Percentiles rank a stretch among this genome's conserved stretches.
These are phyloP conservation scores for Alternaria tenuissima DNA, from an alignment of 2,329 filamentous ascomycete genomes.

Conservation along the genomic window DNA sequence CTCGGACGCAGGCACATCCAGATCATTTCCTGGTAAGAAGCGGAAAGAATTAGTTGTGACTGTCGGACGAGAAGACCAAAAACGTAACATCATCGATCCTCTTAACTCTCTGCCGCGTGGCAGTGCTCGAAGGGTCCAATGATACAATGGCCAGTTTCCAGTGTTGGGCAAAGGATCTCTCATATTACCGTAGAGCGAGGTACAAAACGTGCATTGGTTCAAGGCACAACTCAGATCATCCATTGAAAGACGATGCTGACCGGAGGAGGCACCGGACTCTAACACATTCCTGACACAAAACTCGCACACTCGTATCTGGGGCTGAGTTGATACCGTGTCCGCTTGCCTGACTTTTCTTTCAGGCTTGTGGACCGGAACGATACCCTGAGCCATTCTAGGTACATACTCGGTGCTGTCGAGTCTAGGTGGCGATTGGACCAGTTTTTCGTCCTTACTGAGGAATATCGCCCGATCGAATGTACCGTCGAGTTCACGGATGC, in stretches of 20 bases:
- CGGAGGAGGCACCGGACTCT: not conserved
- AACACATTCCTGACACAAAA: not conserved
- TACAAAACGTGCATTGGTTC: not conserved
- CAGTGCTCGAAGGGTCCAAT: not conserved
- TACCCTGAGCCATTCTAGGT: too few species aligned
- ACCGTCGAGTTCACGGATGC: too few species aligned
- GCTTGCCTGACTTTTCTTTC: not conserved
- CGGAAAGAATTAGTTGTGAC: not conserved
- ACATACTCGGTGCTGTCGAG: too few species aligned
- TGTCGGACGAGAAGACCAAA: conserved; percentile 1
- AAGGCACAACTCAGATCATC: not conserved
- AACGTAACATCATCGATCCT: conserved; percentile 6
- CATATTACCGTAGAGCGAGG: not conserved
- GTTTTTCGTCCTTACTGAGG: too few species aligned
- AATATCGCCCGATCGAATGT: too few species aligned
- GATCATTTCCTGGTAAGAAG: not conserved
- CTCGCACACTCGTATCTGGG: not conserved
- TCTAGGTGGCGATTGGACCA: too few species aligned
- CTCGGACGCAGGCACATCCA: not conserved
- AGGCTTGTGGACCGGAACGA: too few species aligned
- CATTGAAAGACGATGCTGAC: not conserved
- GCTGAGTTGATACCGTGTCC: not conserved
- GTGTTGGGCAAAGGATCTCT: not conserved
- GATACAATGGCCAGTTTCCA: not conserved
- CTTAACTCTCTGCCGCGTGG: conserved; percentile 1